These are phyloP conservation scores for Hansenula lynferdii DNA, from an alignment of 1,139 yeast species.

Conservation along the genomic window DNA sequence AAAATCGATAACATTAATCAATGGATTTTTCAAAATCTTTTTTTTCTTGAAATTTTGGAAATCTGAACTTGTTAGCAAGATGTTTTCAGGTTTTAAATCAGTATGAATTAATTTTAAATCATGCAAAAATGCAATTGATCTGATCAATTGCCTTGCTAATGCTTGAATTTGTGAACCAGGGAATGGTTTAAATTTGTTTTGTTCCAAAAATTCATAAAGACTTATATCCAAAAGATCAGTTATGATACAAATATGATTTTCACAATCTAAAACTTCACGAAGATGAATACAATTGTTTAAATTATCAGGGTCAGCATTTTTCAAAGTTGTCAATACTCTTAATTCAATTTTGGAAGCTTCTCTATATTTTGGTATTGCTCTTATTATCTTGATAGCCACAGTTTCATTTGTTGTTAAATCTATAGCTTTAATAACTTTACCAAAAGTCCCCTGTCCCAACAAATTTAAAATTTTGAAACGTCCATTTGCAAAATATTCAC, in stretches of 20 bases:
- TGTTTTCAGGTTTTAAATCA: slow-evolving; percentile 93
- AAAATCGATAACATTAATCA: slow-evolving; percentile 88
- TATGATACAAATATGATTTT: slow-evolving; percentile 91
- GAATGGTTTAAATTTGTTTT: slow-evolving; percentile 69
- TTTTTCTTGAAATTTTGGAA: slow-evolving; percentile 26
- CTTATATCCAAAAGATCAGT: slow-evolving; percentile 85
- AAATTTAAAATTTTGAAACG: slow-evolving; percentile 61
- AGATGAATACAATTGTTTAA: slow-evolving; percentile 70
- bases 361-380: slow-evolving; percentile 72
- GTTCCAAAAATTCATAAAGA: slow-evolving; percentile 82
- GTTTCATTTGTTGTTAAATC: slow-evolving; percentile 50
- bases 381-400: slow-evolving; percentile 89
- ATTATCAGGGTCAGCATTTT: slow-evolving; percentile 66
- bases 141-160: slow-evolving; percentile 76
- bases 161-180: slow-evolving; percentile 84
- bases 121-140: slow-evolving; percentile 86
- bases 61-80: slow-evolving; percentile 64
- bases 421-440: slow-evolving; percentile 79
- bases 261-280: slow-evolving; percentile 86
- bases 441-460: slow-evolving; percentile 97
- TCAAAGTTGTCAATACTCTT: slow-evolving; percentile 70
- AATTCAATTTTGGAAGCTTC: slow-evolving; percentile 87
- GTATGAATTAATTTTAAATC: slow-evolving; percentile 90
- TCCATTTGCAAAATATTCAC: slow-evolving; percentile 60
- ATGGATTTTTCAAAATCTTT: slow-evolving; percentile 67